Evolutionary conservation across 805 yeast species (phyloP), one percentile per base, ranked within the genome.

Genomic region (Candida anglica): DNA sequence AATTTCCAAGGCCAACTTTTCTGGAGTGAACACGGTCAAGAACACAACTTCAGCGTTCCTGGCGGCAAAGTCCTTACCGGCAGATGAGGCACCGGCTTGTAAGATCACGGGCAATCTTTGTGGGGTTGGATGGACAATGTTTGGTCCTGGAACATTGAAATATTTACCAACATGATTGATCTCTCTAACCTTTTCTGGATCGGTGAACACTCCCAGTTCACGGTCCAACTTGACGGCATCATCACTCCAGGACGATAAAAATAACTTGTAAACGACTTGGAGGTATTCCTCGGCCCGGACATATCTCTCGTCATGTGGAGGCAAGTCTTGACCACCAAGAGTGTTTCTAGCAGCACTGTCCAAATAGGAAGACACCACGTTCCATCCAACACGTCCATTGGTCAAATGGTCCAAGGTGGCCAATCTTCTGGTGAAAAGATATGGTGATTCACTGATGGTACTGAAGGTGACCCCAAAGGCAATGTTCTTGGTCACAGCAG

Each of bases 351-450:
- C 64, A 4, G 68, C 72, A 44, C 66, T 55, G 29, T 66, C 70
- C 30, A 64, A 50, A 34, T 66, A 66, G 1, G 70, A 61, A 6
- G 71, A 58, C 19, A 69, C 73, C n/a, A 69, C 58, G 41, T 69
- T 69, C 74, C 74, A 69, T 13, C 73, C 74, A 32, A 69, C 46
- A 39, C 74, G 52, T 4, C 73, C 74, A 6, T 51, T 50, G 5
- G 67, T 56, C 25, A 66, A 52, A 38, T 66, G 69, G 38, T 69
- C 74, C 31, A 69, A 47, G 0, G 74, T 66, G 9, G 72, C 69
- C 38, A 67, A 42, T 33, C 72, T 51, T 44, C 73, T 52, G 4
- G 69, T 66, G 33, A 68, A 56, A 37, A 59, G 63, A 29, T 54
- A 61, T 0, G 73, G 73, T 19, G 58, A 60, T 31, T 69, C 74